phyloP scores from a whole-genome alignment of 352 stramenopile genomes.

The Peronosclerospora sorghi region DNA sequence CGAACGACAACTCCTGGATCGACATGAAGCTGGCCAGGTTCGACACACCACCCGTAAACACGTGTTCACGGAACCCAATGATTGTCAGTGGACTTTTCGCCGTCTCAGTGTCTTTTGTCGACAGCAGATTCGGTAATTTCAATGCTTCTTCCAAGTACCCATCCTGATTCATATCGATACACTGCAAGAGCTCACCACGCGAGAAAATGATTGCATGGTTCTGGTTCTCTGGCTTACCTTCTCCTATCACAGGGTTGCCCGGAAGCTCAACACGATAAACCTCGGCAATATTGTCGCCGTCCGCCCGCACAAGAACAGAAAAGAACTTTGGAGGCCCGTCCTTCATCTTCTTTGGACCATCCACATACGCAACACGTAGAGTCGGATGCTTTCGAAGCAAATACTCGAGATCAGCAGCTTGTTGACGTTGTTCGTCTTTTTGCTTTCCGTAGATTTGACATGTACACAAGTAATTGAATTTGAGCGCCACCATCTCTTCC shows the following conservation, averaged over 20 bases:
- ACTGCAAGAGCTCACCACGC: conserved; percentile 75
- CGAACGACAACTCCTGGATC: conserved; percentile 79
- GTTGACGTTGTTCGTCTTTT: conserved; percentile 75
- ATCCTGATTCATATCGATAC: conserved; percentile 89
- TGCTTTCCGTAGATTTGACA: conserved; percentile 84
- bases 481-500: conserved; percentile 75
- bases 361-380: conserved; percentile 70
- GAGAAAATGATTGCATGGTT: conserved; percentile 85
- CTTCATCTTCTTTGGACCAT: conserved; percentile 82
- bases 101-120: conserved; percentile 58
- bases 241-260: conserved; percentile 75
- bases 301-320: conserved; percentile 62
- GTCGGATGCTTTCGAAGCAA: conserved; percentile 72
- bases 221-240: conserved; percentile 86
- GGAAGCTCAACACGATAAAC: conserved; percentile 76
- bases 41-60: conserved; percentile 78
- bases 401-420: conserved; percentile 68
- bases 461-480: conserved; percentile 85
- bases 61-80: conserved; percentile 80
- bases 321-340: conserved; percentile 78
- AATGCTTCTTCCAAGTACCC: conserved; percentile 73
- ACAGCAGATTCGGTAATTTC: conserved; percentile 83
- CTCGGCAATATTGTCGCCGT: conserved; percentile 69
- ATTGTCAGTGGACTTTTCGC: conserved; percentile 71
- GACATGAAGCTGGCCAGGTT: conserved; percentile 83